Base-by-base conservation (phyloP, 495 filamentous ascomycete genomes). In the Penicillium goetzii region DNA sequence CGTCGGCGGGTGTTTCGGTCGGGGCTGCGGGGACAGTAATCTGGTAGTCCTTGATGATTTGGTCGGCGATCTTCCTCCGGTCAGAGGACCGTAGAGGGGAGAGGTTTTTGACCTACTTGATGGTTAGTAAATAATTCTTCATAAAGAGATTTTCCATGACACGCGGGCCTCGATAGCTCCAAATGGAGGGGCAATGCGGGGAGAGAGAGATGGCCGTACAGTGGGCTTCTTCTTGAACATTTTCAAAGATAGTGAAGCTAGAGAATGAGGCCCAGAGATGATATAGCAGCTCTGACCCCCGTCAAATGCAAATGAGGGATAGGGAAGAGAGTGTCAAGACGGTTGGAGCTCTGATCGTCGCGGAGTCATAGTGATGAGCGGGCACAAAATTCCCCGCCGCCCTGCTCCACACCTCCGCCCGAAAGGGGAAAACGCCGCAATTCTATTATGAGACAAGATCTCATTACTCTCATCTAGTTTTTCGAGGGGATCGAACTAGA, bases 161-260 rank as follows among this genome's bases (percentile, higher is more conserved):
- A 12, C 40, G 30, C 19, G 12, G 30, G 43, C 28, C 8, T 38
- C 2, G 17, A 63, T 25, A 45, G 56, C 56, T 63, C 60, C 54
- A 36, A 32, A 63, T 62, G 67, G 65, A 67, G 62, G 60, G 64
- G 67, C 40, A 70, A 49, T 75, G 76, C 74, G 72, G 73, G 71
- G 73, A 64, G 62, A 56, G 63, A 58, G 55, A 36, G 55, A 36
- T 56, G 15, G 25, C 15, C 60, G 26, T 71, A 90, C 88, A 49
- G 83, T 88, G 45, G 89, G 89, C 81, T 90, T 92, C 78, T 92
- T 92, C 76, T 91, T 92, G 80, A 92, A 92, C 89, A 92, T 92
- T 23, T 41, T 41, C 6, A 43, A 19, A 21, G 33, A 55, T 19
- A 25, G 11, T 1, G 10, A 49, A 47, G 70, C 64, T 53, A 21